Conservation (phyloP, 139 green algal genomes). For the Raphidocelis subcapitata region DNA sequence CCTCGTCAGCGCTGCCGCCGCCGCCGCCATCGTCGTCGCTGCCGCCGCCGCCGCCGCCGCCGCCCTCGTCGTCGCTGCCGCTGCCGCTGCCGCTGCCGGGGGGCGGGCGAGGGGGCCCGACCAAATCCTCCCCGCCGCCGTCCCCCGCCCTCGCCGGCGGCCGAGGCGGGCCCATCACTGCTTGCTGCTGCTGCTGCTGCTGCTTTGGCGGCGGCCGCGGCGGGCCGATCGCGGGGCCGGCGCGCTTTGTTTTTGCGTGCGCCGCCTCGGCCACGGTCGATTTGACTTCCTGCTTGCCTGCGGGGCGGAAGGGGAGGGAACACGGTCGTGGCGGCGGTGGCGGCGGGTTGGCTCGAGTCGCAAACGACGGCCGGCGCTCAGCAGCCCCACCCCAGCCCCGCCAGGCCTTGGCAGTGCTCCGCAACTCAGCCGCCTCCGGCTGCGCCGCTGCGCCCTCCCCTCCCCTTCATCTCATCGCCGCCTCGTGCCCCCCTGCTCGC, state of each 20-base stretch:
- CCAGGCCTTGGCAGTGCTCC: background rate
- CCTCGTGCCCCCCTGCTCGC: too few relatives aligned
- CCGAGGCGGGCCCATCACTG: slow-evolving; percentile 22
- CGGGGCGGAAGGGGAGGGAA: background rate
- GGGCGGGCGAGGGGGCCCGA: slow-evolving; percentile 20
- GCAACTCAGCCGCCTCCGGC: background rate
- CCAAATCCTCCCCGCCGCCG: background rate
- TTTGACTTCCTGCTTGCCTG: slow-evolving; percentile 34
- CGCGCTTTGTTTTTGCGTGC: slow-evolving; percentile 25
- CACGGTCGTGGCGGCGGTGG: background rate
- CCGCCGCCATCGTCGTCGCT: slow-evolving; percentile 22
- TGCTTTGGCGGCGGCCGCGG: slow-evolving; percentile 1
- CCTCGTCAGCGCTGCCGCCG: slow-evolving; percentile 28
- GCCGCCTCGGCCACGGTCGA: slow-evolving; percentile 6
- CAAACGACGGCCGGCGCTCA: background rate
- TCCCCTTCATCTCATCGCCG: background rate
- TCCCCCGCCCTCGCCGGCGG: slow-evolving; percentile 15
- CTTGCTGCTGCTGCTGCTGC: slow-evolving; percentile 7
- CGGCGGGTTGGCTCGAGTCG: slow-evolving; percentile 1
- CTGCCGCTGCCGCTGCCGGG: background rate
- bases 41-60: background rate
- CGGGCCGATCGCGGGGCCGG: background rate
- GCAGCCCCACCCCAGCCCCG: too few relatives aligned
- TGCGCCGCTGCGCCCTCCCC: too few relatives aligned
- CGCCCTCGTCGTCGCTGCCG: background rate